Conservation (phyloP, 257 asterid species). For the Lavandula angustifolia region DNA sequence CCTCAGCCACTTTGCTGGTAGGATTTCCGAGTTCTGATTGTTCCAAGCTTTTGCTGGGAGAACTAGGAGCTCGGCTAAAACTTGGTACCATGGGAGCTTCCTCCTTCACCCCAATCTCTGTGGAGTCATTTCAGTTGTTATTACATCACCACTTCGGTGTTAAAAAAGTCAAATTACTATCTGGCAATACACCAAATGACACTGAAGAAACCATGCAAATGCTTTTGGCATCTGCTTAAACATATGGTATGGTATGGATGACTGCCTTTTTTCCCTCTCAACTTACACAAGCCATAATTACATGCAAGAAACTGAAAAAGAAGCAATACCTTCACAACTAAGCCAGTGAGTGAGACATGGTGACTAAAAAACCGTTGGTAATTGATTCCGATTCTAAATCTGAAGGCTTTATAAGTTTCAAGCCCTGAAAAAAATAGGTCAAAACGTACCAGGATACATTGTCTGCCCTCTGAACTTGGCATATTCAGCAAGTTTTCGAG, state of each 20-base stretch:
- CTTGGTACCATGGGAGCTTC: constrained; percentile 28
- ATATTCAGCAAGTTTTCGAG: constrained; percentile 77
- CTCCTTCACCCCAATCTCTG: constrained; percentile 40
- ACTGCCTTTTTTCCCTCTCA: background rate
- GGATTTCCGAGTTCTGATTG: constrained; percentile 28
- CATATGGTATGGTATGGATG: background rate
- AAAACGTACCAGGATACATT: constrained; percentile 46
- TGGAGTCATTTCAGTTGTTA: constrained; percentile 21
- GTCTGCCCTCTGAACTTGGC: constrained; percentile 67
- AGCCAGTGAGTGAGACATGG: background rate
- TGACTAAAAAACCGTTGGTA: background rate
- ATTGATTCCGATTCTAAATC: too few species aligned
- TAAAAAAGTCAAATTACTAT: background rate
- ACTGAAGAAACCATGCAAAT: background rate
- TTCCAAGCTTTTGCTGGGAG: constrained; percentile 35
- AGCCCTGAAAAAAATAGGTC: too few species aligned
- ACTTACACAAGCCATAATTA: background rate
- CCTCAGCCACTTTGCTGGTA: constrained; percentile 36
- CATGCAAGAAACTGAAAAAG: constrained; percentile 1
- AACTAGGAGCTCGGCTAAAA: constrained; percentile 26
- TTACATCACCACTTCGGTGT: constrained; percentile 8
- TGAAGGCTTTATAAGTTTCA: too few species aligned
- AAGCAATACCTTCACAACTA: background rate
- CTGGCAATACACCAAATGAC: background rate
- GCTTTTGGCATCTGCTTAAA: background rate